Conservation (phyloP, 768 basidiomycete genomes). For the Russula olivacea region DNA sequence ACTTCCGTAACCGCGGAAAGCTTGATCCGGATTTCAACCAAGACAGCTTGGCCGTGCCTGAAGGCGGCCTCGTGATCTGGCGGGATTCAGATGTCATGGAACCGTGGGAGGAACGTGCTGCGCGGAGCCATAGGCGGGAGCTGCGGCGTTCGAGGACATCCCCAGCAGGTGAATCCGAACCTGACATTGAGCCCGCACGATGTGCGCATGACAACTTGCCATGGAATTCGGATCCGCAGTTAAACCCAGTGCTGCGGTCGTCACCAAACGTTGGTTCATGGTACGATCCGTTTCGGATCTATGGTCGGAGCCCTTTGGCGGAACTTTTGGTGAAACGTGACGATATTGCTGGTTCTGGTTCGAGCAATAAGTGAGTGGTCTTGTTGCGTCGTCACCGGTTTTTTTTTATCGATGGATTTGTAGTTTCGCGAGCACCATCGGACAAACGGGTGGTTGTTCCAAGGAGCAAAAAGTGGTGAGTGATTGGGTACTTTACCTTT, state of each 20-base stretch:
- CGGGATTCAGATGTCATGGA: conserved; percentile 64
- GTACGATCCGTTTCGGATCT: conserved; percentile 37
- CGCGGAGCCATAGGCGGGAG: conserved; percentile 24
- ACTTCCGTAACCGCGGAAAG: conserved; percentile 52
- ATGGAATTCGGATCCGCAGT: conserved; percentile 55
- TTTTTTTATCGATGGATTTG: background rate
- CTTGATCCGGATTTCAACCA: conserved; percentile 41
- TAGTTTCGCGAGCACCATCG: conserved; percentile 68
- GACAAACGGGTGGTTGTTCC: conserved; percentile 65
- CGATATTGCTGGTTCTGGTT: conserved; percentile 48
- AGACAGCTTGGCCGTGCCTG: conserved; percentile 32
- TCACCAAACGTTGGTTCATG: conserved; percentile 33
- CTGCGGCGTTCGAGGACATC: background rate
- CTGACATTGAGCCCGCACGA: conserved; percentile 29
- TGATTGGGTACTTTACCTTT: conserved; percentile 2
- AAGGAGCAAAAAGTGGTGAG: conserved; percentile 61
- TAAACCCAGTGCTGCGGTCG: conserved; percentile 46
- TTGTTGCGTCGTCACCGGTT: background rate
- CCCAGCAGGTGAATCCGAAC: conserved; percentile 1
- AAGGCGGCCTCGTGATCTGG: conserved; percentile 62
- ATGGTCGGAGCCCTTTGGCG: conserved; percentile 28
- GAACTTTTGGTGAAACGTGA: conserved; percentile 43
- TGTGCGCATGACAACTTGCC: conserved; percentile 68
- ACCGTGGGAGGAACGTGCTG: conserved; percentile 42
- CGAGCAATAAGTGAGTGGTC: conserved; percentile 46